Evolutionary conservation across 169 alveolate genomes (phyloP).

Genomic region (Babesia divergens): DNA sequence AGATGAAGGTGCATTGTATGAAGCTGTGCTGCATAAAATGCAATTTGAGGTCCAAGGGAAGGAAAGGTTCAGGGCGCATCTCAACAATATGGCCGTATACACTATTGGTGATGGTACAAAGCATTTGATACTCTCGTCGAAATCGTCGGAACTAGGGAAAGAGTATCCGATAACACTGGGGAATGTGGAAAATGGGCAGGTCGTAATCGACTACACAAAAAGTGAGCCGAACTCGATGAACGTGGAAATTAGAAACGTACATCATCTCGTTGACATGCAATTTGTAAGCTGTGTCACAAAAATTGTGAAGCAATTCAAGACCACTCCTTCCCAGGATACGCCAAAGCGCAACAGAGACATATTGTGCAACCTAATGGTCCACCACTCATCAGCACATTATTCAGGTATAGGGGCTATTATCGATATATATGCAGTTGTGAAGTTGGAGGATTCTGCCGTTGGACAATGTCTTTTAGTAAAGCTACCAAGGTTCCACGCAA

Average conservation of each 20-base stretch:
- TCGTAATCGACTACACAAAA: not conserved
- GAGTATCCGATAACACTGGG: not conserved
- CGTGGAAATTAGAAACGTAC: constrained; percentile 14
- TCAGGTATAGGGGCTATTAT: constrained; percentile 17
- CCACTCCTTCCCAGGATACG: not conserved
- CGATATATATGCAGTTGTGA: constrained; percentile 2
- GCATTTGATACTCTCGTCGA: not conserved
- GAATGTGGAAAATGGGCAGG: constrained; percentile 12
- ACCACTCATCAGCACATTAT: constrained; percentile 12
- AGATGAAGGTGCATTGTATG: not conserved
- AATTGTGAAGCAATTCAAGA: not conserved
- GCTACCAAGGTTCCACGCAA: constrained; percentile 14
- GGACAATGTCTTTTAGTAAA: not conserved
- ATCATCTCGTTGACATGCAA: constrained; percentile 4
- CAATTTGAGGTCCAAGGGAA: constrained; percentile 6
- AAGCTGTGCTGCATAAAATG: not conserved
- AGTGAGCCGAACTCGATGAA: not conserved
- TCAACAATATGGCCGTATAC: not conserved
- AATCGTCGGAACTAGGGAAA: not conserved
- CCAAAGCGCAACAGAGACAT: not conserved
- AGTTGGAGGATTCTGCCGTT: not conserved
- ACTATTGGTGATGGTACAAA: not conserved
- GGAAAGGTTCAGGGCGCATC: constrained; percentile 2
- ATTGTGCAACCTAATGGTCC: constrained; percentile 4
- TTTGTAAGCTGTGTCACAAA: not conserved